Evolutionary conservation across 176 grass and related monocot species (phyloP), one percentile per base, ranked within the genome.

Genomic region (Tillandsia fasciculata): DNA sequence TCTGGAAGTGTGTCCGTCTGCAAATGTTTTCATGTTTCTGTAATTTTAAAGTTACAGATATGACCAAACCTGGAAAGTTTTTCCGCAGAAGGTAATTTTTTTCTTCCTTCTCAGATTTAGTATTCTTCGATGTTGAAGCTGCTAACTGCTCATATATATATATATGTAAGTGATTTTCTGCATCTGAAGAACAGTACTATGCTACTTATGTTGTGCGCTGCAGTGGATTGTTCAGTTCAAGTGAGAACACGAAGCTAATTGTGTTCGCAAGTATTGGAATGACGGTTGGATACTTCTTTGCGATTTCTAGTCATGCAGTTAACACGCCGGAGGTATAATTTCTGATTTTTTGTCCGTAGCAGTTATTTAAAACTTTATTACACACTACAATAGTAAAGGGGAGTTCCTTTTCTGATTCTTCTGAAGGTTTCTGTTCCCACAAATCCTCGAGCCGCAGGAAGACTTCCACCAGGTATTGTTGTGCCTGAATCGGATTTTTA

Each of bases 381-480:
- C 22, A 61, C 13, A 23, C 2, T 61, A 23, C 22, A 1, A 10
- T 61, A 61, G n/a, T 20, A 61, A 23, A 7, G 6, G 7, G 17
- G 7, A 61, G 9, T 61, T 61, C 9, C 15, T 23, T 61, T 61
- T 61, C 14, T 61, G 15, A 61, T 61, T 59, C 22, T 61, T 61
- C 2, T 61, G 7, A 61, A 59, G 52, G 80, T 76, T 53, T 77
- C 72, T 78, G 18, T 66, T 23, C 2, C 85, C 42, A 85, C 72
- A 57, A 92, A 92, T 66, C 85, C 85, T 65, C 87, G 74, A 81
- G 89, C 82, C 64, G 82, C 85, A 75, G 89, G 88, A 76, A 72
- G 63, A 42, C 82, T 92, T 54, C 82, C 89, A 29, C 79, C 79
- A 53, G 85, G 64, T 33, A 78, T 92, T 3, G 73, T 92, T 70